These are phyloP conservation scores for Neurospora sp. DNA, from an alignment of 495 filamentous ascomycete genomes.

Conservation along the genomic window DNA sequence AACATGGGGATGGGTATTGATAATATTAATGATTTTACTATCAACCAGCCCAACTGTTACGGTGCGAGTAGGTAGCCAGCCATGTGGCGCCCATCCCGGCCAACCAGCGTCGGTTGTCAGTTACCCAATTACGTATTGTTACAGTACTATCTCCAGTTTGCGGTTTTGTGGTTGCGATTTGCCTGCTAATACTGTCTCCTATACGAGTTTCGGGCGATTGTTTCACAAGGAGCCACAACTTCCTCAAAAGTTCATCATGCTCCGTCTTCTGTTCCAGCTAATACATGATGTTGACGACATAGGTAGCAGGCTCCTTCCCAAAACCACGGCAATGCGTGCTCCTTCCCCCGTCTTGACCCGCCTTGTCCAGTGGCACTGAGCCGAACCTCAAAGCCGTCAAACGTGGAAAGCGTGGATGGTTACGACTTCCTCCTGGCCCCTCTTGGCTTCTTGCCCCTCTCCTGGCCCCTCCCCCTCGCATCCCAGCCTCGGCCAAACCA, in stretches of 20 bases:
- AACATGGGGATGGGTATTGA: background rate
- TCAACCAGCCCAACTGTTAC: background rate
- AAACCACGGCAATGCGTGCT: background rate
- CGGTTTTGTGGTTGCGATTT: background rate
- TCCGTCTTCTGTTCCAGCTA: background rate
- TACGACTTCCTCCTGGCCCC: background rate
- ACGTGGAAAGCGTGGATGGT: background rate
- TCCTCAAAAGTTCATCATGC: background rate
- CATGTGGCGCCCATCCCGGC: background rate
- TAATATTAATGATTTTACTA: background rate
- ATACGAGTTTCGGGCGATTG: background rate
- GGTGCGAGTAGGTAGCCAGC: background rate
- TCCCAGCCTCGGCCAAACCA: background rate
- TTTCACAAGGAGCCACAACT: background rate
- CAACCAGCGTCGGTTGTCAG: background rate
- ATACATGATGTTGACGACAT: background rate
- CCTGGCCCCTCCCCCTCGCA: background rate
- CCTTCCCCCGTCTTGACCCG: background rate
- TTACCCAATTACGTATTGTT: background rate
- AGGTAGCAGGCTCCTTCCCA: background rate
- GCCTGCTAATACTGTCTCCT: background rate
- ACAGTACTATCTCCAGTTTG: background rate
- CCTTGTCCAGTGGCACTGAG: background rate
- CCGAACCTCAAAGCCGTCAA: background rate
- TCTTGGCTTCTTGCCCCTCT: background rate